phyloP scores from a whole-genome alignment of 75 land plant species.

The Picea sitchensis region DNA sequence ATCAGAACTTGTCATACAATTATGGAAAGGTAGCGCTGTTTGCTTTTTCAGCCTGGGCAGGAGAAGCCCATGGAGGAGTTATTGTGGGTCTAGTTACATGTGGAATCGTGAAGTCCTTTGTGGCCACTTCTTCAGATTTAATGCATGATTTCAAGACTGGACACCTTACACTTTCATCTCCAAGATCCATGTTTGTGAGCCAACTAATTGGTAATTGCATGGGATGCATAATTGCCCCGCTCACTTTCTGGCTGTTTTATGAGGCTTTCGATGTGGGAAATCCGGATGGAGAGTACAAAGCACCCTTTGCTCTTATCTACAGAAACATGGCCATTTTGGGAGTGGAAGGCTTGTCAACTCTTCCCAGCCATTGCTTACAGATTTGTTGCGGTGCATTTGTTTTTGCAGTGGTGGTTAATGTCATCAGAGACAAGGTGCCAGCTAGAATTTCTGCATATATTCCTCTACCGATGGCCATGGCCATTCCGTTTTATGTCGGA shows the following conservation, averaged over 20 bases:
- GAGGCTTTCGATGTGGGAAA: conserved; percentile 74
- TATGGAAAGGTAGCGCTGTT: conserved; percentile 74
- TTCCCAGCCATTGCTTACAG: conserved; percentile 72
- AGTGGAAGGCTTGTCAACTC: conserved; percentile 76
- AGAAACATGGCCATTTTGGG: conserved; percentile 81
- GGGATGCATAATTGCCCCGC: conserved; percentile 68
- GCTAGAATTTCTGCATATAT: neutral
- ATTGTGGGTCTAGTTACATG: conserved; percentile 69
- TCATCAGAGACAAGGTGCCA: conserved; percentile 30
- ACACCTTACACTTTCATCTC: conserved; percentile 65
- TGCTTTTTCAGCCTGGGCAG: conserved; percentile 61
- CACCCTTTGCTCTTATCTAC: conserved; percentile 73
- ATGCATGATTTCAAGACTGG: conserved; percentile 86
- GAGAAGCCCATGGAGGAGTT: conserved; percentile 50
- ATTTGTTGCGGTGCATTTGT: conserved; percentile 63
- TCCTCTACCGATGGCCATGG: neutral
- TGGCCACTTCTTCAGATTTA: conserved; percentile 63
- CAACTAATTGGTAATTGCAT: conserved; percentile 67
- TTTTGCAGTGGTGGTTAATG: conserved; percentile 52
- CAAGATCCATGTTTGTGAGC: conserved; percentile 67
- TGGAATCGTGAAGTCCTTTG: conserved; percentile 70
- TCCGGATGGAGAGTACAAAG: conserved; percentile 58
- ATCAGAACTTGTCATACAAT: conserved; percentile 78
- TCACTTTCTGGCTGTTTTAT: conserved; percentile 70
- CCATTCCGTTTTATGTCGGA: conserved; percentile 79